These are phyloP conservation scores for Chaetomiaceae sp. DNA, from an alignment of 2,329 filamentous ascomycete genomes.

Conservation along the genomic window DNA sequence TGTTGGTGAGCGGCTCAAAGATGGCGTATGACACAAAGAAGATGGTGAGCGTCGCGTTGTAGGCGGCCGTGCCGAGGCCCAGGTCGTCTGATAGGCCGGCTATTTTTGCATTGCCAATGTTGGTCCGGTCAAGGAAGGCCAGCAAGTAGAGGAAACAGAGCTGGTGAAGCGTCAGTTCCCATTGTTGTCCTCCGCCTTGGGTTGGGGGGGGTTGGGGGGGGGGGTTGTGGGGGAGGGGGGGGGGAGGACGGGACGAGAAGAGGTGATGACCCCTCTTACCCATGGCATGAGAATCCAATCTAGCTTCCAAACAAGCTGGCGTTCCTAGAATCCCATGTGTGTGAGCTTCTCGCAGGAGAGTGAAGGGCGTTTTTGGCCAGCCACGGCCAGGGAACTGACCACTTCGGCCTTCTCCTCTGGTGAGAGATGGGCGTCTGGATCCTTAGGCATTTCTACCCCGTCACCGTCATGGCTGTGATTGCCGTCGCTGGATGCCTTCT, in stretches of 20 bases:
- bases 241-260: no score
- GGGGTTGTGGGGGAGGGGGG: no score
- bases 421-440: slow-evolving; percentile 33
- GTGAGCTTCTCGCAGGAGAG: not conserved
- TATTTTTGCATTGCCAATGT: slow-evolving; percentile 68
- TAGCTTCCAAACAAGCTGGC: slow-evolving; percentile 31
- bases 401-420: slow-evolving; percentile 29
- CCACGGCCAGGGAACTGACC: slow-evolving; percentile 22
- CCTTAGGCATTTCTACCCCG: slow-evolving; percentile 26
- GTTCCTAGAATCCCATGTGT: slow-evolving; percentile 30
- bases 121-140: slow-evolving; percentile 71
- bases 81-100: slow-evolving; percentile 53
- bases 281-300: slow-evolving; percentile 36
- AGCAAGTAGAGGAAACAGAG: slow-evolving; percentile 69
- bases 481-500: slow-evolving; percentile 20
- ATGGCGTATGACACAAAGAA: slow-evolving; percentile 84
- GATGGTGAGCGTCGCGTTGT: slow-evolving; percentile 72
- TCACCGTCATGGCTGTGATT: slow-evolving; percentile 22
- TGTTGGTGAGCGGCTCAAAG: slow-evolving; percentile 74
- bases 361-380: not conserved
- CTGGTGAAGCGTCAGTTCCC: slow-evolving; percentile 32
- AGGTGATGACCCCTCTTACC: no score
- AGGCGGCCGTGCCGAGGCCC: slow-evolving; percentile 57
- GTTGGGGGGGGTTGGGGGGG: no score
- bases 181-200: not conserved